Percentiles rank a stretch among this genome's conserved stretches.
Conservation (phyloP, 257 asterid genomes). For the Scutellaria minor region DNA sequence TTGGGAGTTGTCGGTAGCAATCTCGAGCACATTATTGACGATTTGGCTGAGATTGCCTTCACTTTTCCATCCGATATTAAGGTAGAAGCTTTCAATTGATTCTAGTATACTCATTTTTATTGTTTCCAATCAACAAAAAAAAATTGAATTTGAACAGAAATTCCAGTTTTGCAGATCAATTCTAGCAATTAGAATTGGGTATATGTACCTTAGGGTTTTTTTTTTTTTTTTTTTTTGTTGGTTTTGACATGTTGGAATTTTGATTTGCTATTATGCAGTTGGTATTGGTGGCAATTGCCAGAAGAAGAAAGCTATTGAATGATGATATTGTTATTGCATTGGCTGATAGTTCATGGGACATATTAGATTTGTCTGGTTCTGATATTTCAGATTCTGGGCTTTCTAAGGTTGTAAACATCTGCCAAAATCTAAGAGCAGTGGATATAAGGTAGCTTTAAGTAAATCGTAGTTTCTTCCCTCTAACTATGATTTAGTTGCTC, state of each 20-base stretch:
- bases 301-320: constrained; percentile 75
- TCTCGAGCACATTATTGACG: constrained; percentile 82
- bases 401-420: constrained; percentile 51
- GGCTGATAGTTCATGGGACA: constrained; percentile 83
- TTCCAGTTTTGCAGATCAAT: neutral
- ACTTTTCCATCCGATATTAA: constrained; percentile 71
- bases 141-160: neutral
- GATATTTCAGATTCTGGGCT: constrained; percentile 81
- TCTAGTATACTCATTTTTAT: neutral
- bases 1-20: constrained; percentile 80
- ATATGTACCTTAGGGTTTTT: neutral
- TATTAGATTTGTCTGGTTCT: constrained; percentile 79
- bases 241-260: constrained; percentile 6
- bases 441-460: constrained; percentile 70
- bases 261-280: constrained; percentile 47
- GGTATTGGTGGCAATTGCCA: constrained; percentile 83
- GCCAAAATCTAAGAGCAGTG: constrained; percentile 66
- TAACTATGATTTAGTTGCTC: neutral
- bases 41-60: constrained; percentile 64
- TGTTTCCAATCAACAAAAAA: neutral
- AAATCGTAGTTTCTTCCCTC: constrained; percentile 20
- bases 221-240: neutral
- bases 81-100: constrained; percentile 40
- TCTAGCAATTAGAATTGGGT: neutral
- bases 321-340: constrained; percentile 69